Conservation (phyloP, 768 basidiomycete species). For the Mycena venus region DNA sequence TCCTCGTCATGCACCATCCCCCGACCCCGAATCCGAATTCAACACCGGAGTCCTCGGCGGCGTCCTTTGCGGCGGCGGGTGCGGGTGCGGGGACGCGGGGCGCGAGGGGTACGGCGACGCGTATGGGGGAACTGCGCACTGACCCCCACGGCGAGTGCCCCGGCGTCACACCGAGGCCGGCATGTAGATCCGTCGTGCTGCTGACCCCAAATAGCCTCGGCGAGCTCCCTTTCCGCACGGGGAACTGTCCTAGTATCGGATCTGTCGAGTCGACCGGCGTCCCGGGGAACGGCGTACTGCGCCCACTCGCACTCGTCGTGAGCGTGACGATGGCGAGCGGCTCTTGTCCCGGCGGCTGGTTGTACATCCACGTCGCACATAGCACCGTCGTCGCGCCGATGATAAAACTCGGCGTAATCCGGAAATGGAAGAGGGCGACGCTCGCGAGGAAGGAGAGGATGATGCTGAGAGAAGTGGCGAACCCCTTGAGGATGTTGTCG, state of each 20-base stretch:
- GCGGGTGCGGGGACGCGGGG: slow-evolving; percentile 48
- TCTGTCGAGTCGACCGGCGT: slow-evolving; percentile 61
- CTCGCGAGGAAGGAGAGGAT: slow-evolving; percentile 95
- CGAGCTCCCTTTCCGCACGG: slow-evolving; percentile 36
- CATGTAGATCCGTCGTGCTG: slow-evolving; percentile 62
- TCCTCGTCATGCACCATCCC: neutral
- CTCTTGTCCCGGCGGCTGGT: slow-evolving; percentile 68
- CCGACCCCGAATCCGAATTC: neutral
- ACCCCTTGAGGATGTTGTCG: slow-evolving; percentile 97
- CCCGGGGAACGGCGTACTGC: slow-evolving; percentile 45
- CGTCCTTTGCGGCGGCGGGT: too few species aligned
- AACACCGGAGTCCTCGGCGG: slow-evolving; percentile 37
- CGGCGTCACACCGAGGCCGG: slow-evolving; percentile 41
- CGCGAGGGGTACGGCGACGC: slow-evolving; percentile 58
- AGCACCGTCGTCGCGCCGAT: slow-evolving; percentile 90
- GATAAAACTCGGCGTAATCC: slow-evolving; percentile 88
- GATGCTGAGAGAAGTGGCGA: slow-evolving; percentile 95
- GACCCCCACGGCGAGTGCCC: slow-evolving; percentile 41
- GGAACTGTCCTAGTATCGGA: slow-evolving; percentile 73
- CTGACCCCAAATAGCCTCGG: slow-evolving; percentile 61
- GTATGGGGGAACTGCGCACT: too few species aligned
- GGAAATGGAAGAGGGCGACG: slow-evolving; percentile 91
- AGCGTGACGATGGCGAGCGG: slow-evolving; percentile 40
- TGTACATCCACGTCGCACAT: slow-evolving; percentile 94
- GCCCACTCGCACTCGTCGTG: slow-evolving; percentile 32